A percentile compares a stretch with the other conserved stretches of the same genome.
These are phyloP conservation scores for Torulaspora microellipsoides DNA, from an alignment of 805 yeast genomes.

Conservation along the genomic window DNA sequence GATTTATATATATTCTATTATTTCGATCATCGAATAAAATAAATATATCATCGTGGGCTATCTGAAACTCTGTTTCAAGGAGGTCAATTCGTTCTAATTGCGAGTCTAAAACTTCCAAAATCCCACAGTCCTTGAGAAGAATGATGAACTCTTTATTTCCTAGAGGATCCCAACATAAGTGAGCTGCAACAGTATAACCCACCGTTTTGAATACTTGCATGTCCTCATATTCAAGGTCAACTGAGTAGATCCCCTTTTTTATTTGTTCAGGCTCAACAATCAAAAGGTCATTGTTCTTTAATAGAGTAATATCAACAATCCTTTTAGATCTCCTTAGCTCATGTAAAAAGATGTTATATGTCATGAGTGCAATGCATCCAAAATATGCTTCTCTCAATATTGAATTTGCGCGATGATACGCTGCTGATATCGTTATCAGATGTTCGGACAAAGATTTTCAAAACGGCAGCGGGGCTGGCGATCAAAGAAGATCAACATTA, in stretches of 20 bases:
- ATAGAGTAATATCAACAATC: conserved; percentile 3
- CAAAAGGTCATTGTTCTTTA: conserved; percentile 1
- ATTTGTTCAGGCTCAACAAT: conserved; percentile 10
- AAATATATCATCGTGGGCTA: neutral
- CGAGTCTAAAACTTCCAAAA: conserved; percentile 12
- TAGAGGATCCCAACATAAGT: conserved; percentile 12
- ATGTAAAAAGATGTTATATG: neutral
- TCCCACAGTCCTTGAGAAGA: conserved; percentile 20
- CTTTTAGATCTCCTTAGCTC: conserved; percentile 1
- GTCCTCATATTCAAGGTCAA: conserved; percentile 1
- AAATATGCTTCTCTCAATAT: too few relatives aligned
- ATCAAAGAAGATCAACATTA: too few relatives aligned
- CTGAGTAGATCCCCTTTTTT: conserved; percentile 2
- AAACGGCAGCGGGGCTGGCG: too few relatives aligned
- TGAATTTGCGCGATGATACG: too few relatives aligned
- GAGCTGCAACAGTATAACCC: conserved; percentile 19
- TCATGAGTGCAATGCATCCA: neutral
- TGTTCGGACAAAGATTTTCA: too few relatives aligned
- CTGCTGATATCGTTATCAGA: too few relatives aligned
- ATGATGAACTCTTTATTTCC: conserved; percentile 13
- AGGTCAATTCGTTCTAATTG: conserved; percentile 12
- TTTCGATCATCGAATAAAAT: conserved; percentile 13
- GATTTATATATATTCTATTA: conserved; percentile 14
- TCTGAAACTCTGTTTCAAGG: conserved; percentile 10
- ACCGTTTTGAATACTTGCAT: conserved; percentile 2